Conservation (phyloP, 1,284 basidiomycete species). For the Ustanciosporium gigantosporum region DNA sequence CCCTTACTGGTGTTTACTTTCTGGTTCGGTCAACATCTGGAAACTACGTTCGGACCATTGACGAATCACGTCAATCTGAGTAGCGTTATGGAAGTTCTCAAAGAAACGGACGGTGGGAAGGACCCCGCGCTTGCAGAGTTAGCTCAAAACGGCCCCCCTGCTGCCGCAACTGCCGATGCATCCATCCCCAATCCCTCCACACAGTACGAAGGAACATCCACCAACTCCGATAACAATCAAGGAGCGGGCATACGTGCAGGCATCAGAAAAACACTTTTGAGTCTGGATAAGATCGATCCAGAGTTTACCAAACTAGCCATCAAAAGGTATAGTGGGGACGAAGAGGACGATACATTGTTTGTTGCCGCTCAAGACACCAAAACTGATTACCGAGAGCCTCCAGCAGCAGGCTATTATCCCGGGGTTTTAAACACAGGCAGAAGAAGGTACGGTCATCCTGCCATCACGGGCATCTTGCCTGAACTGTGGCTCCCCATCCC, state of each 20-base stretch:
- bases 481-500: conserved; percentile 53
- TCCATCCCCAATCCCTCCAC: no score
- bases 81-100: conserved; percentile 42
- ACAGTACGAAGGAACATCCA: background rate
- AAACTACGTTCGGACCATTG: conserved; percentile 73
- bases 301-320: conserved; percentile 34
- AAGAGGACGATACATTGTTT: conserved; percentile 91
- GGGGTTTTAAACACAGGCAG: conserved; percentile 50
- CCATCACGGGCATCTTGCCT: conserved; percentile 51
- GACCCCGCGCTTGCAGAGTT: conserved; percentile 20
- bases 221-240: background rate
- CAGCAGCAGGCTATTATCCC: conserved; percentile 42
- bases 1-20: conserved; percentile 78
- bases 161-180: conserved; percentile 5
- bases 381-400: conserved; percentile 54
- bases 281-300: conserved; percentile 22
- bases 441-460: conserved; percentile 54
- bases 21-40: conserved; percentile 78
- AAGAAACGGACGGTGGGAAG: conserved; percentile 3
- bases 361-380: conserved; percentile 66
- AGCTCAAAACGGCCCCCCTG: conserved; percentile 23
- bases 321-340: conserved; percentile 72
- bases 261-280: conserved; percentile 13
- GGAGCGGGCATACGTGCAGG: conserved; percentile 9
- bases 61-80: conserved; percentile 69